Evolutionary conservation across 192 early-diverging fungal species (phyloP), one percentile per base, ranked within the genome.

Genomic region (Coemansia sp.): DNA sequence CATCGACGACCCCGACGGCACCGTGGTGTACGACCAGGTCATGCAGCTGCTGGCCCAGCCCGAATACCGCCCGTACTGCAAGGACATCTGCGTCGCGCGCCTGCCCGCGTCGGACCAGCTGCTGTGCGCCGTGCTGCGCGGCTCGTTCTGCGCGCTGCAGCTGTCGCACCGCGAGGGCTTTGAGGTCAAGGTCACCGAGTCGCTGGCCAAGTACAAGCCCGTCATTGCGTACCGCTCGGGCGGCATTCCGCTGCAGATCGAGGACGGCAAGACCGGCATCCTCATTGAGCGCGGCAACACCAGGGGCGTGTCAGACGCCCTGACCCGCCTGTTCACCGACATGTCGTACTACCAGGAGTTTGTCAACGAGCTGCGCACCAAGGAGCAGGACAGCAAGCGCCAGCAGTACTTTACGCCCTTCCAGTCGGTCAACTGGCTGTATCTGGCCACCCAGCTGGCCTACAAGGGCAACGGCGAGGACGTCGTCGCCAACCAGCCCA

Each of bases 1-100:
- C 54, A 80, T 92, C 35, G 90, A 92, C 64, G 89, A 92, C 64
- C 90, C 90, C 18, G 89, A 92, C 47, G 90, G 86, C 38, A 78
- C 78, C 2, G 46, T 84, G 13, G 79, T 88, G 28, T 87, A 80
- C 50, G 78, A 85, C 28, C 66, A 85, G 60, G 58, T 81, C 22
- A 52, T 81, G 26, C 48, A 54, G 24, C 57, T 75, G 33, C 67
- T 87, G 10, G 15, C 59, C 18, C 53, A 60, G 20, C 48, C 78
- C 3, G 63, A 77, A 23, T 92, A 81, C 50, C 33, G 68, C 17
- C 39, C 58, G 14, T 80, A 88, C 32, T 53, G 59, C 28, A 45
- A 46, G 29, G 83, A 86, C 30, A 81, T 86, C 24, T 78, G 80
- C 46, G 70, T 80, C 20, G 80, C 64, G 3, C 80, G 90, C 7